A percentile compares a stretch with the other conserved stretches of the same genome.
Conservation (phyloP, 2,329 filamentous ascomycete species). For the Lachnellula cervina region DNA sequence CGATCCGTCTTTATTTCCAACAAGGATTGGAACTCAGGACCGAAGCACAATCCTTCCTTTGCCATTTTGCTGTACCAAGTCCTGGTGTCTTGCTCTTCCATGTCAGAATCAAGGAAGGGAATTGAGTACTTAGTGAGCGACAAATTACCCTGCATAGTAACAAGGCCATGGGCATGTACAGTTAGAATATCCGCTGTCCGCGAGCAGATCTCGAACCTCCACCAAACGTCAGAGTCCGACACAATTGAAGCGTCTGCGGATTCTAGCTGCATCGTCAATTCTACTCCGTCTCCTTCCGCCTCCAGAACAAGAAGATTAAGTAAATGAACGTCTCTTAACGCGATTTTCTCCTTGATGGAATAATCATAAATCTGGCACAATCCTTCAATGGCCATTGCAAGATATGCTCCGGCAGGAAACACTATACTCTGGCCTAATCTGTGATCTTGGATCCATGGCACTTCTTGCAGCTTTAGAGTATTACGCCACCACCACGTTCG, state of each 20-base stretch:
- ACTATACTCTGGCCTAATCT: conserved; percentile 43
- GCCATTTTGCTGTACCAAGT: conserved; percentile 33
- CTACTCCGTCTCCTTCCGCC: conserved; percentile 1
- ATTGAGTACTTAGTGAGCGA: neutral
- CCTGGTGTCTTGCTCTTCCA: conserved; percentile 5
- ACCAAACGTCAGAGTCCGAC: conserved; percentile 9
- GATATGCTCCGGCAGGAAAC: conserved; percentile 44
- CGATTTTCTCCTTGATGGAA: neutral
- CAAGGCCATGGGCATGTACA: conserved; percentile 10
- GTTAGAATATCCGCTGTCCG: neutral
- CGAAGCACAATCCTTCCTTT: conserved; percentile 37
- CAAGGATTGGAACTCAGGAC: conserved; percentile 35
- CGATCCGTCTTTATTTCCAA: conserved; percentile 22
- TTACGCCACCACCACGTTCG: conserved; percentile 15
- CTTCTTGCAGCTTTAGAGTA: conserved; percentile 32
- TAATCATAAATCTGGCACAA: conserved; percentile 25
- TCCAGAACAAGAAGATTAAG: conserved; percentile 3
- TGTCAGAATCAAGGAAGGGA: neutral
- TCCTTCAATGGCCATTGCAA: conserved; percentile 43
- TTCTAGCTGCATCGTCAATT: conserved; percentile 9
- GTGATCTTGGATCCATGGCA: conserved; percentile 40
- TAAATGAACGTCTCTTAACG: conserved; percentile 5
- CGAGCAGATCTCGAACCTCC: conserved; percentile 11
- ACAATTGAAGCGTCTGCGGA: conserved; percentile 3
- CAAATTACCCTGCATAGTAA: neutral